These are phyloP conservation scores for Lachancea dasiensis DNA, from an alignment of 805 yeast genomes.

Conservation along the genomic window DNA sequence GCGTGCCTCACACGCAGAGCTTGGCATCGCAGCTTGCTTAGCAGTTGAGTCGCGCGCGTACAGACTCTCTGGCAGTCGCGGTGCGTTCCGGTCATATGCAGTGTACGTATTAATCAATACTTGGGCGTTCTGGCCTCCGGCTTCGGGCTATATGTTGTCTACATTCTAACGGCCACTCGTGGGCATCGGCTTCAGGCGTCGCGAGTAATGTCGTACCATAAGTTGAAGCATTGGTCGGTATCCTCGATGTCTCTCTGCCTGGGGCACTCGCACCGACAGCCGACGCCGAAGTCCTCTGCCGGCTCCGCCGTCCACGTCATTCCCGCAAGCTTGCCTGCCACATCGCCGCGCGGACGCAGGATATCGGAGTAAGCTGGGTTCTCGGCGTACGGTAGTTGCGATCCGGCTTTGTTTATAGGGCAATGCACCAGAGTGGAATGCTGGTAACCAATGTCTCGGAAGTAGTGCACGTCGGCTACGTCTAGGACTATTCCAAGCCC, in stretches of 20 bases:
- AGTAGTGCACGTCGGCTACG: slow-evolving; percentile 72
- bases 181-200: slow-evolving; percentile 26
- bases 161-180: neutral
- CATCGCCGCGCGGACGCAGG: neutral
- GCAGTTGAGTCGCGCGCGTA: no score
- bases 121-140: neutral
- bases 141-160: neutral
- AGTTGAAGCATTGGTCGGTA: slow-evolving; percentile 44
- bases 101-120: neutral
- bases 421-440: slow-evolving; percentile 82
- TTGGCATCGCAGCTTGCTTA: neutral
- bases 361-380: slow-evolving; percentile 25
- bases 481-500: slow-evolving; percentile 75
- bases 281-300: slow-evolving; percentile 47
- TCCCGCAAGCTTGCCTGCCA: neutral
- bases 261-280: slow-evolving; percentile 87
- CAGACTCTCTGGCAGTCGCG: no score
- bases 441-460: slow-evolving; percentile 85
- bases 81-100: no score
- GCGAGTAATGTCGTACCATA: slow-evolving; percentile 42
- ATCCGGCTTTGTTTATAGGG: slow-evolving; percentile 48
- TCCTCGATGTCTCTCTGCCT: slow-evolving; percentile 52
- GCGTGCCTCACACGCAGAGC: neutral
- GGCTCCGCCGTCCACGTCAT: neutral
- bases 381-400: slow-evolving; percentile 44